Conservation (phyloP, 352 stramenopile genomes). For the Globisporangium abappressorium region DNA sequence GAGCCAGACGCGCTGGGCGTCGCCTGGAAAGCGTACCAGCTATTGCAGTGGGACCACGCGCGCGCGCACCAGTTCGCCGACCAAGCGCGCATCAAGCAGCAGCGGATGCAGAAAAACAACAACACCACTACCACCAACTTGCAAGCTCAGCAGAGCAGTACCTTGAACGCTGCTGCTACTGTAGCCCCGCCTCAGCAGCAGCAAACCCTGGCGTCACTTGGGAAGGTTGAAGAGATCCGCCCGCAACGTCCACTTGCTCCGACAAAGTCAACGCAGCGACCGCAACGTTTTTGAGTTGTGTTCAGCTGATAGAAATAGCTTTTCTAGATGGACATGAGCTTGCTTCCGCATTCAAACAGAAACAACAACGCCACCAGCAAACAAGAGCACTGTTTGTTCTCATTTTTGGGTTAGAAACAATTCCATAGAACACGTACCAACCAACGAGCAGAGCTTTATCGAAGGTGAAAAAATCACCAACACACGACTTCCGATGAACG, state of each 20-base stretch:
- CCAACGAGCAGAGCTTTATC: not conserved
- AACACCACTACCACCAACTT: not conserved
- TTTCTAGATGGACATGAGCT: not conserved
- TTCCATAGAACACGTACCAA: not conserved
- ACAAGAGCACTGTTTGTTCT: not conserved
- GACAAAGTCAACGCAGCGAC: slow-evolving; percentile 5
- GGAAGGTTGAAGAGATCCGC: slow-evolving; percentile 18
- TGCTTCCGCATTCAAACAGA: not conserved
- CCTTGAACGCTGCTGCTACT: not conserved
- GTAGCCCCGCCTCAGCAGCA: not conserved
- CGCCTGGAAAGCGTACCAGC: slow-evolving; percentile 35
- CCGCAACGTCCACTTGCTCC: slow-evolving; percentile 6
- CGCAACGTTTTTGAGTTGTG: not conserved
- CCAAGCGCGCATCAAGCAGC: slow-evolving; percentile 26
- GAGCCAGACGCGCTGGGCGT: slow-evolving; percentile 25
- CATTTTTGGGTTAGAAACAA: not conserved
- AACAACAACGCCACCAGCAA: no score
- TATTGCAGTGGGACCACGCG: slow-evolving; percentile 33
- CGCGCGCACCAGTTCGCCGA: slow-evolving; percentile 34
- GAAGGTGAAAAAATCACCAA: not conserved
- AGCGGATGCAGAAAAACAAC: slow-evolving; percentile 18
- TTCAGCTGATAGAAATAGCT: no score
- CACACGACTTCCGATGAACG: not conserved
- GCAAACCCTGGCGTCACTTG: not conserved
- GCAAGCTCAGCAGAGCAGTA: not conserved